Evolutionary conservation across 2,329 filamentous ascomycete species (phyloP), one percentile per base, ranked within the genome.

Genomic region (Fusarium oxysporum): DNA sequence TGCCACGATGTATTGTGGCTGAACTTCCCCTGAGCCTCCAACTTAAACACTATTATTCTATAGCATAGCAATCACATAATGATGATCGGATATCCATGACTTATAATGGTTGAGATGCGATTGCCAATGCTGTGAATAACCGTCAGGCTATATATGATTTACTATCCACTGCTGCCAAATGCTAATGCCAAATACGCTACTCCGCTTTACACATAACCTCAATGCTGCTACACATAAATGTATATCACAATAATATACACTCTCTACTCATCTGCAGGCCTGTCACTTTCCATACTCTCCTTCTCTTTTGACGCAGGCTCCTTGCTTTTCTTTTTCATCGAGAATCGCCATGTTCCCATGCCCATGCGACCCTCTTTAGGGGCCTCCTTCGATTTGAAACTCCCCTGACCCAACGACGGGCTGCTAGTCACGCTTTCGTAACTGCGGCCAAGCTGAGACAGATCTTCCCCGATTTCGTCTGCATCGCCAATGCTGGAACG

Each of bases 251-350:
- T 47, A 59, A 53, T 33, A 37, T 55, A 25, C 55, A 53, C 63
- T 53, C 41, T 54, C 67, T 68, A 75, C 62, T 82, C 80, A 35
- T 82, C 80, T n/a, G 68, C 56, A 37, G 75, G 64, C 45, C 78
- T 74, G 13, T 90, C 88, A 32, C 87, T 77, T 50, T 90, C 88
- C 71, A 87, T 75, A 72, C 86, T 88, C 74, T 89, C 87, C 81
- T 87, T 88, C 64, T 83, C 82, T 73, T 77, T 83, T 12, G 67
- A 60, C n/a, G 60, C 58, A 35, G 74, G 66, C 48, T 89, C 87
- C 73, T 86, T 88, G 71, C 85, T 86, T 80, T 88, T 89, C 83
- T 90, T 90, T 81, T 89, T 90, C 78, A 89, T 89, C 47, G 87
- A 86, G 78, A 89, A 89, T 73, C 87, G 85, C 85, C 87, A 88